These are phyloP conservation scores for Dunaliella salina DNA, from an alignment of 163 green algal species.

Conservation along the genomic window DNA sequence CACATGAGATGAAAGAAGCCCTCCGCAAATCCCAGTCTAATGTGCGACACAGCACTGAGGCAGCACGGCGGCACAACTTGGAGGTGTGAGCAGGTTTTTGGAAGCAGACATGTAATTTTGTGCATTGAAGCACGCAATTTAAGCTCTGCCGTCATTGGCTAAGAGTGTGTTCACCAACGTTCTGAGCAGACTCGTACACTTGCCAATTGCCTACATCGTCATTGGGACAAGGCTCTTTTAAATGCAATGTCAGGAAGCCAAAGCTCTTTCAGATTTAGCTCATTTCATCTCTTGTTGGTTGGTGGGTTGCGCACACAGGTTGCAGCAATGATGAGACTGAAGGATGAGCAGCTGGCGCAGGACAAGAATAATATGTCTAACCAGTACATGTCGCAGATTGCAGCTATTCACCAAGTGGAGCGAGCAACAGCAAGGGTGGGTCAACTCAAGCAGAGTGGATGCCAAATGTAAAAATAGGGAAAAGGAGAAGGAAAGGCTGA, in stretches of 20 bases:
- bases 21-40: constrained; percentile 11
- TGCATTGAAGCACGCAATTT: too few relatives aligned
- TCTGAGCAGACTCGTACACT: too few relatives aligned
- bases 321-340: constrained; percentile 31
- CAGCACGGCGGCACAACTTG: neutral
- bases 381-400: constrained; percentile 13
- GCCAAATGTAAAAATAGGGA: neutral
- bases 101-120: too few relatives aligned
- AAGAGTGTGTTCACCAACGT: too few relatives aligned
- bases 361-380: neutral
- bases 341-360: constrained; percentile 2
- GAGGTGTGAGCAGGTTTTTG: constrained; percentile 11
- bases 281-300: too few relatives aligned
- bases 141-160: too few relatives aligned
- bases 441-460: neutral
- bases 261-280: too few relatives aligned
- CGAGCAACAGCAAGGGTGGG: constrained; percentile 10
- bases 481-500: too few relatives aligned
- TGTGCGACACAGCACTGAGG: constrained; percentile 9
- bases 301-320: constrained; percentile 14
- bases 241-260: too few relatives aligned
- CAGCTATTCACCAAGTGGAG: constrained; percentile 15
- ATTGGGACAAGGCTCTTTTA: too few relatives aligned
- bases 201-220: too few relatives aligned
- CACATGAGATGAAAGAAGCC: constrained; percentile 24